Evolutionary conservation across 2,329 filamentous ascomycete genomes (phyloP), one percentile per base, ranked within the genome.

Genomic region (Colletotrichum eremochloae): DNA sequence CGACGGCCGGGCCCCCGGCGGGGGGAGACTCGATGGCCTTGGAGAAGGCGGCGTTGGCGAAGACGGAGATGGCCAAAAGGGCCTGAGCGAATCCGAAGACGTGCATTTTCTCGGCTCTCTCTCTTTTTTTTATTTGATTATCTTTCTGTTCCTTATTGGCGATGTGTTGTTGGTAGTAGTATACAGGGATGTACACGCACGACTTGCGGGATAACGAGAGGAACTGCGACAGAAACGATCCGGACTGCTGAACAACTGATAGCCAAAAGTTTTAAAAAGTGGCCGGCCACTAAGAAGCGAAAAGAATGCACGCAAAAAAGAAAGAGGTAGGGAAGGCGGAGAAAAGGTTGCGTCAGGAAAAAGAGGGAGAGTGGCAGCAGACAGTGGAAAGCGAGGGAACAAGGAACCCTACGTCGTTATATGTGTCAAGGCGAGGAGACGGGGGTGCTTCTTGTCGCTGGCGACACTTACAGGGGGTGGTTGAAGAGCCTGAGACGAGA

Each of bases 241-340:
- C 24, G 24, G 24, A 24, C 50, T 14, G 33, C 29, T n/a, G 15
- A 29, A 44, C 64, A 38, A 67, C 58, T 56, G 55, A 58, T 33
- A 66, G 38, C 50, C 55, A 42, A 68, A 62, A 60, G 57, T 18
- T 52, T 18, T 38, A 6, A 63, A 46, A 70, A 71, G 73, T 74
- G 72, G 71, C 73, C 73, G 64, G 73, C 73, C 73, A 74, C 73
- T 71, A 50, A 31, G 55, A 70, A 71, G 33, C 29, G 50, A 74
- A 52, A 52, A 33, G 58, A 63, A 71, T 42, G 53, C 7, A 50
- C 36, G 29, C 36, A 46, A 46, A 61, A 42, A 31, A 6, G 40
- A 40, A n/a, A 36, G 56, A 42, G 40, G 14, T 15, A 1, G 14
- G 44, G 46, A 11, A 58, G 38, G 24, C 36, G 42, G 31, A 55